Base-by-base conservation (phyloP, 192 early-diverging fungal genomes). In the Dissophora globulifera region DNA sequence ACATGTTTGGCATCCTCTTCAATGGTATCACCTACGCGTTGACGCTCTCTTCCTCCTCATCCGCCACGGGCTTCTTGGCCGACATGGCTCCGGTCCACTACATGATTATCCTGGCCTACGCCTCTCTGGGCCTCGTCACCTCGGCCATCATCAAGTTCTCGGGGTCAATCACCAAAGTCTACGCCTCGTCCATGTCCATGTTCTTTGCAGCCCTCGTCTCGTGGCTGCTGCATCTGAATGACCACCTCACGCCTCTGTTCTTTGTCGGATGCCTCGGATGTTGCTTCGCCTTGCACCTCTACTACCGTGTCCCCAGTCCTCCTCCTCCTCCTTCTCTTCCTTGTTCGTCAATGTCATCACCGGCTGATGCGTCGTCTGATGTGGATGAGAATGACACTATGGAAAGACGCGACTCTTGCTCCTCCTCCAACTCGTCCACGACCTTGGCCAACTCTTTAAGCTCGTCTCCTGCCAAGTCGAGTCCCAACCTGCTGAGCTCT, bases 71-170 rank as follows among this genome's bases (percentile, higher is more conserved):
- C 29, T 80, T 80, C 48, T 80, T 66, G 40, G 50, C 62, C 1
- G 63, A 71, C 22, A 68, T 74, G 38, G 60, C 50, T 23, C 60
- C 61, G 4, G 68, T 80, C 33, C 79, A 80, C 40, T 67, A 61
- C 33, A 55, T 67, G 26, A 62, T 80, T 45, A 58, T 80, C 1
- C 11, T 74, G 47, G 61, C 69, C 16, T 62, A 63, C 25, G 69
- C 64, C 6, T 74, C 65, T 5, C 22, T 80, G 51, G 79, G 79
- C 20, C 38, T 80, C 4, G 67, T 80, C 26, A 74, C 79, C 26
- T 74, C 69, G 16, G 79, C 69, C 19, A 80, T 80, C 58, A 80
- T 80, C 50, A 80, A 74, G 46, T 80, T 74, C 63, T 64, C 67
- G 25, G 79, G 79, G 1, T 74, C 64, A 20, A 80, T 80, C 25